Evolutionary conservation across 2,329 filamentous ascomycete species (phyloP).

Genomic region (Arthroderma uncinatum): DNA sequence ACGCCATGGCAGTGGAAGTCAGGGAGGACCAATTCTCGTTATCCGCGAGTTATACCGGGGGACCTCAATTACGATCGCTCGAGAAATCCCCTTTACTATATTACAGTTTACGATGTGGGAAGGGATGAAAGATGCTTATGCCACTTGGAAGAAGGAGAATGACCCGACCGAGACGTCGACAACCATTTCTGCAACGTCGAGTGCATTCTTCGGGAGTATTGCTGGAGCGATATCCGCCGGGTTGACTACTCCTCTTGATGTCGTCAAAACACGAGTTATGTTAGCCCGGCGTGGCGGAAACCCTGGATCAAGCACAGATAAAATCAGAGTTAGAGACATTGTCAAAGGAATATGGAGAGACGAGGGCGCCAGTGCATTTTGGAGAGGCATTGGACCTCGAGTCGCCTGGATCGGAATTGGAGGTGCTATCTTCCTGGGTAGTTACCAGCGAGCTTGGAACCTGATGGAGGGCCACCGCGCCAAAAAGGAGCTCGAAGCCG

Average conservation of each 20-base stretch:
- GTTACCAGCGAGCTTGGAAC: slow-evolving; percentile 83
- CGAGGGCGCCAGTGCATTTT: slow-evolving; percentile 38
- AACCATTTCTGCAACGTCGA: slow-evolving; percentile 59
- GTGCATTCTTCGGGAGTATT: slow-evolving; percentile 71
- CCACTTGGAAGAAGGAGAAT: slow-evolving; percentile 23
- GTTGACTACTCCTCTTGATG: slow-evolving; percentile 84
- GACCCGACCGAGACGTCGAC: slow-evolving; percentile 19
- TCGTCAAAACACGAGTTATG: slow-evolving; percentile 96
- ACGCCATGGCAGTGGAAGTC: slow-evolving; percentile 23
- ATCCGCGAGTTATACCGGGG: slow-evolving; percentile 82
- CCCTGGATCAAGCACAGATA: slow-evolving; percentile 33
- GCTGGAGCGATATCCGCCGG: slow-evolving; percentile 78
- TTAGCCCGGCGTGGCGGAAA: slow-evolving; percentile 58
- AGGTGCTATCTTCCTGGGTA: slow-evolving; percentile 86
- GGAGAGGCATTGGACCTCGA: slow-evolving; percentile 56
- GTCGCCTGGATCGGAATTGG: slow-evolving; percentile 93
- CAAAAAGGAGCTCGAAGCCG: slow-evolving; percentile 12
- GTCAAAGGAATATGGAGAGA: slow-evolving; percentile 50
- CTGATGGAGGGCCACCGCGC: slow-evolving; percentile 42
- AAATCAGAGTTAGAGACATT: slow-evolving; percentile 37
- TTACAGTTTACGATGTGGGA: slow-evolving; percentile 98
- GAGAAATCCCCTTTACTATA: slow-evolving; percentile 93
- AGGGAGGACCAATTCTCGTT: slow-evolving; percentile 41
- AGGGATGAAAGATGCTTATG: slow-evolving; percentile 57
- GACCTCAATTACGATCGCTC: slow-evolving; percentile 82